These are phyloP conservation scores for Lactarius sp. DNA, from an alignment of 768 basidiomycete species.

Conservation along the genomic window DNA sequence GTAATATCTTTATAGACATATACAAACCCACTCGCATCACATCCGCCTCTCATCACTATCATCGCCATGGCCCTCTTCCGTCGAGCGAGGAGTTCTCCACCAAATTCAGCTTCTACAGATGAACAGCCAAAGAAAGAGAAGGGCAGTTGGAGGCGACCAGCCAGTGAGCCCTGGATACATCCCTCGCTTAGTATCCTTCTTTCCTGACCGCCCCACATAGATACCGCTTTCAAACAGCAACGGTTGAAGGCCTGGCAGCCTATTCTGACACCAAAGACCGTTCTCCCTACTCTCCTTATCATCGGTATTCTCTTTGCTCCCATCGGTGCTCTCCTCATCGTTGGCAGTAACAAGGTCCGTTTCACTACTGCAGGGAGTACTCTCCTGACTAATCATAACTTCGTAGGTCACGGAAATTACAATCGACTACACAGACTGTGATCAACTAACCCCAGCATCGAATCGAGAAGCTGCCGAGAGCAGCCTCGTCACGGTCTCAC, in stretches of 20 bases:
- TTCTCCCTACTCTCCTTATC: constrained; percentile 93
- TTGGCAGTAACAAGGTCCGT: constrained; percentile 70
- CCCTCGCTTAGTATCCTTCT: constrained; percentile 13
- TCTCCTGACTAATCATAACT: not conserved
- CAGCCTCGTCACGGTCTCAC: constrained; percentile 52
- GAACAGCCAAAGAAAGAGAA: constrained; percentile 66
- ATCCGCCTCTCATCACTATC: not conserved
- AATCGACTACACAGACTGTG: constrained; percentile 93
- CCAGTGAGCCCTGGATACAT: constrained; percentile 50
- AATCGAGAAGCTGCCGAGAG: constrained; percentile 37
- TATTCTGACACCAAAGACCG: constrained; percentile 95
- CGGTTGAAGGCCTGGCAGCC: constrained; percentile 99
- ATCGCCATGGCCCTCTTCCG: constrained; percentile 33
- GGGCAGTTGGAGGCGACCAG: constrained; percentile 78
- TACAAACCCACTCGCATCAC: too few species aligned
- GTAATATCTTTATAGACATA: not conserved
- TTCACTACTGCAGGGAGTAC: not conserved
- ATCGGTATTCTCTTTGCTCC: constrained; percentile 94
- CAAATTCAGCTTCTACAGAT: constrained; percentile 31
- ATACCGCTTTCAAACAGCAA: constrained; percentile 99
- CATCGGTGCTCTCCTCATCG: constrained; percentile 90
- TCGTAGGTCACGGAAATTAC: constrained; percentile 84
- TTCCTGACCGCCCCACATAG: constrained; percentile 40
- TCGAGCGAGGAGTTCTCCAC: constrained; percentile 28
- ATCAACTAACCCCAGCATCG: constrained; percentile 46